Evolutionary conservation across 306 rosid species (phyloP).

Genomic region (Sicyos baderoa): DNA sequence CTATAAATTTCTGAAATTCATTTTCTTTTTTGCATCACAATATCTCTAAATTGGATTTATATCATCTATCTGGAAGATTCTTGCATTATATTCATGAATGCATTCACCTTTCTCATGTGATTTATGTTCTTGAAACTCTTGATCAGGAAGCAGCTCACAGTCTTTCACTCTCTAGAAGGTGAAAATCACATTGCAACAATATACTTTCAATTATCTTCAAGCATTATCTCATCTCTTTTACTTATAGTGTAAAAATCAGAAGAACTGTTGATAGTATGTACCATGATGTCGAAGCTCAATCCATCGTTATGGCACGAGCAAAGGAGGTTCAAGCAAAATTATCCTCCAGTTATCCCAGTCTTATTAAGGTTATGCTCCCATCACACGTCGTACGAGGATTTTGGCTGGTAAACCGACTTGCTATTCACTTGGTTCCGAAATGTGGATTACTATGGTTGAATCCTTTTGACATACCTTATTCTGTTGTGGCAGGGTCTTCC

Average conservation of each 20-base stretch:
- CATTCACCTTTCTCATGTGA: not conserved
- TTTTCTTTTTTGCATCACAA: not conserved
- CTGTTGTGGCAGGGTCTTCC: conserved; percentile 21
- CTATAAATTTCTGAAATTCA: not conserved
- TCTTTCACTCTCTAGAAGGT: not conserved
- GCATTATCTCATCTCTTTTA: not conserved
- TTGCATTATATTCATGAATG: not conserved
- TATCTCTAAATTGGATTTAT: not conserved
- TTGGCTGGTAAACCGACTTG: conserved; percentile 22
- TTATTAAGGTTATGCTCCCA: conserved; percentile 25
- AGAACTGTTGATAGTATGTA: conserved; percentile 8
- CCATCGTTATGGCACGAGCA: conserved; percentile 18
- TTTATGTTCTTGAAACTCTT: not conserved
- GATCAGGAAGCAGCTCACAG: conserved; percentile 9
- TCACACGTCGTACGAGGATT: conserved; percentile 24
- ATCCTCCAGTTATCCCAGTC: conserved; percentile 19
- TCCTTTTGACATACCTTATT: not conserved
- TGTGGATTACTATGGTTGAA: not conserved
- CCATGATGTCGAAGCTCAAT: not conserved
- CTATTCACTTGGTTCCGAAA: not conserved
- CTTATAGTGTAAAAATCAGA: conserved; percentile 16
- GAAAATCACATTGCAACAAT: not conserved
- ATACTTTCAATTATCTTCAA: not conserved
- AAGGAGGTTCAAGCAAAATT: conserved; percentile 26
- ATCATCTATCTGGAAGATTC: not conserved